Base-by-base conservation (phyloP, 306 rosid genomes). In the Quercus variabilis region DNA sequence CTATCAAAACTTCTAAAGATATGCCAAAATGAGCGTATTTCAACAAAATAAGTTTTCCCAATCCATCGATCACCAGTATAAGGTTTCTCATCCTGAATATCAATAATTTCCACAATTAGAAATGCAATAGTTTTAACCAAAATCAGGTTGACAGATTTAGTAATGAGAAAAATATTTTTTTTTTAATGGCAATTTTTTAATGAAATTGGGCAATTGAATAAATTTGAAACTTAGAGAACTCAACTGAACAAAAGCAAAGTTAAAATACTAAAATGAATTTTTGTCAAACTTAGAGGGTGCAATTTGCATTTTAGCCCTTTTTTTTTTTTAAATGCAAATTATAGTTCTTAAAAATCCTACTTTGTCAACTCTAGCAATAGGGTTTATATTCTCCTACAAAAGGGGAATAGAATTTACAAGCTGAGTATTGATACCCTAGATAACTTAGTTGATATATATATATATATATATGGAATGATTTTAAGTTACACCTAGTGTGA, bases 1-100 rank as follows among this genome's bases (percentile, higher is more conserved):
- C 98, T 90, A 79, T 95, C 97, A 79, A 95, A 95, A 81, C 98
- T 95, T 87, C 99, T 89, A 87, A 95, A 91, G 68, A 95, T 69
- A 81, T 95, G 99, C 92, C 95, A 88, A 90, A 84, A 95, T 71
- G 99, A 78, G 83, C 98, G 99, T 76, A 92, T 90, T 84, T 95
- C 99, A 10, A 95, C 98, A 89, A 92, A 95, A 72, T 95, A 89
- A 74, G 83, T 73, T 88, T 95, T 95, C 55, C 98, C 98, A 75
- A 85, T 85, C 99, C 98, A 92, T 78, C 78, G 86, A 25, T 75
- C 77, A 28, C 75, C 58, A 17, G 65, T 43, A 79, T 15, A 7
- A 75, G 58, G 59, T 86, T 73, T 80, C 60, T 59, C 86, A 75
- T 79, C 94, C 98, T 92, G 86, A 69, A 82, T 69, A 78, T 56